Evolutionary conservation across 768 basidiomycete species (phyloP), one percentile per base, ranked within the genome.

Genomic region (Lactarius pseudohatsudake): DNA sequence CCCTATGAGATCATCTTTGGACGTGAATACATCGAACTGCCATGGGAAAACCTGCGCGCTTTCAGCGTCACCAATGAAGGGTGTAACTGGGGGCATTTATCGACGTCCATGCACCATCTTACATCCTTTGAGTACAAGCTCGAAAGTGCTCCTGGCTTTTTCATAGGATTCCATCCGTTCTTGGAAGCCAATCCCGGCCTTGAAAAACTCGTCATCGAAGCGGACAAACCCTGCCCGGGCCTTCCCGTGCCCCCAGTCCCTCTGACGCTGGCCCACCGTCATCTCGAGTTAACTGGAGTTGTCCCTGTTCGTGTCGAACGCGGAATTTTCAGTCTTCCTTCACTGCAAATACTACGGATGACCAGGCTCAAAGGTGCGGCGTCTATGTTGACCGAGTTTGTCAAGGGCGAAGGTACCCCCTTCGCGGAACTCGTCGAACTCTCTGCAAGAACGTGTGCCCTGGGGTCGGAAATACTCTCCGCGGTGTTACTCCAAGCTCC

Each of bases 151-250:
- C 5, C 13, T 22, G n/a, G 9, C 41, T 11, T 9, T 61, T 41
- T 55, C 28, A 59, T 64, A 61, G 43, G 1, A 22, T n/a, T 73
- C 28, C 57, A 69, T 36, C 40, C 2, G 57, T 34, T 76, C 43
- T 56, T 77, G 20, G 67, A 68, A 36, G 56, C 53, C 15, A 74
- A 75, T 57, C 65, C 64, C 15, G 32, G 58, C 3, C 66, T 76
- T 20, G 68, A 71, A 55, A 64, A 45, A 26, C 55, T 76, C 18
- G 56, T 65, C 36, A 7, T 15, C 5, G 1, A 9, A 9, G 34
- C 34, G 34, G 34, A 34, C 34, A 32, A 8, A 7, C 32, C 30
- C 30, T 30, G 6, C 30, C 30, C 32, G 6, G 32, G 32, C 9
- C 9, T 1, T 9, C 34, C 9, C 34, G 9, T 2, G 26, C 3